Evolutionary conservation across 768 basidiomycete genomes (phyloP), one percentile per base, ranked within the genome.

Genomic region (Mrakia frigida): DNA sequence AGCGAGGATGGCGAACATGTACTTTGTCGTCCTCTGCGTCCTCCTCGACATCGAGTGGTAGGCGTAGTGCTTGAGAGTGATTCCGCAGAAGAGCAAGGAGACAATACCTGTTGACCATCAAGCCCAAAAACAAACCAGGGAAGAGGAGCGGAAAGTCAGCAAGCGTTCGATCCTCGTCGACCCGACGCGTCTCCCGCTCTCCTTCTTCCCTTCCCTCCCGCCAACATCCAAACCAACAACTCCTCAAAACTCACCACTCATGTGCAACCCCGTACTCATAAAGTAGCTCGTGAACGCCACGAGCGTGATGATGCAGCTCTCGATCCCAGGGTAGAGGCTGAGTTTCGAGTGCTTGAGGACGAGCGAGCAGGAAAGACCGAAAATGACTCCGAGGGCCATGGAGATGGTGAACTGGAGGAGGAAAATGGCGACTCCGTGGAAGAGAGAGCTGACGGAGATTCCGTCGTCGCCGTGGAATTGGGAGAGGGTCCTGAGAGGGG

Each of bases 11-110:
- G 90, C 90, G 85, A 98, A 99, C 77, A 98, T 92, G 86, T 95
- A 97, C 84, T 96, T 95, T 39, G 90, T 93, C 18, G 94, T 91
- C 63, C 92, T 88, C 82, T 98, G 97, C 0, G 97, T 98, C 73
- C 92, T 88, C 37, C 89, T 89, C 14, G 94, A 96, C 97, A 99
- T 99, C 71, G 94, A 98, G 85, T 98, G 97, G 82, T 97, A 98
- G n/a, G 96, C 97, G 81, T 99, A 98, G 82, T 99, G 97, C 84
- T 99, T 99, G 80, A 99, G 88, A 5, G 97, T 99, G 82, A 99
- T 97, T 77, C 97, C 96, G 82, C 96, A 98, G 86, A 99, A 98
- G 63, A 98, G 89, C 56, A 98, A 88, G 5, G 95, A 97, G 61
- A 98, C 95, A 83, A 98, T 98, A 70, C 97, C 96, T 82, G 69